A percentile compares a stretch with the other conserved stretches of the same genome.
Evolutionary conservation across 768 basidiomycete species (phyloP).

Genomic region (Calocybe cyanea): DNA sequence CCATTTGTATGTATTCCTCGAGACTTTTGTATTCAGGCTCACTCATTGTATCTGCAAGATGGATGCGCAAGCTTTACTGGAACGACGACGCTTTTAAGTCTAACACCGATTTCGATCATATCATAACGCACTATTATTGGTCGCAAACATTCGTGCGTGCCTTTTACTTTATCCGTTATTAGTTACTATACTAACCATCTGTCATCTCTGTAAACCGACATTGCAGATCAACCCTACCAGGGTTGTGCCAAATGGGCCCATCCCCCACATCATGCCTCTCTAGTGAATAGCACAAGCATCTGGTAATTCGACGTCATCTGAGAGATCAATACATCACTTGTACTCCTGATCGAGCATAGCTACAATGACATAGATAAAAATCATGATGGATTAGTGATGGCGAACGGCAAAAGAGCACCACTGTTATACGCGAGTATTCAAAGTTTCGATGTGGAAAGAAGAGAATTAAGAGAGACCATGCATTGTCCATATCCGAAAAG

Average conservation of each 20-base stretch:
- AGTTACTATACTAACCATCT: constrained; percentile 1
- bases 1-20: not conserved
- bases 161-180: not conserved
- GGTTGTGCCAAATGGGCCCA: constrained; percentile 73
- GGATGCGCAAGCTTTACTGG: constrained; percentile 91
- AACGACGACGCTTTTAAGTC: constrained; percentile 81
- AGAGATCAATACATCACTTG: too few relatives aligned
- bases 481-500: not conserved
- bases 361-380: too few relatives aligned
- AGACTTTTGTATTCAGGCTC: too few relatives aligned
- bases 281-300: constrained; percentile 18
- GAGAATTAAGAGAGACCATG: too few relatives aligned
- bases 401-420: constrained; percentile 2
- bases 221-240: constrained; percentile 73
- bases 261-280: constrained; percentile 63
- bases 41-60: too few relatives aligned
- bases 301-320: too few relatives aligned
- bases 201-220: not conserved
- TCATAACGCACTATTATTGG: constrained; percentile 76
- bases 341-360: too few relatives aligned
- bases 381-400: constrained; percentile 1
- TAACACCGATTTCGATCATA: constrained; percentile 87
- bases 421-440: too few relatives aligned
- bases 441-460: too few relatives aligned
- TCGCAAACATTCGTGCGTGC: constrained; percentile 42